These are phyloP conservation scores for Myochromella boudieri DNA, from an alignment of 768 basidiomycete genomes.

Conservation along the genomic window DNA sequence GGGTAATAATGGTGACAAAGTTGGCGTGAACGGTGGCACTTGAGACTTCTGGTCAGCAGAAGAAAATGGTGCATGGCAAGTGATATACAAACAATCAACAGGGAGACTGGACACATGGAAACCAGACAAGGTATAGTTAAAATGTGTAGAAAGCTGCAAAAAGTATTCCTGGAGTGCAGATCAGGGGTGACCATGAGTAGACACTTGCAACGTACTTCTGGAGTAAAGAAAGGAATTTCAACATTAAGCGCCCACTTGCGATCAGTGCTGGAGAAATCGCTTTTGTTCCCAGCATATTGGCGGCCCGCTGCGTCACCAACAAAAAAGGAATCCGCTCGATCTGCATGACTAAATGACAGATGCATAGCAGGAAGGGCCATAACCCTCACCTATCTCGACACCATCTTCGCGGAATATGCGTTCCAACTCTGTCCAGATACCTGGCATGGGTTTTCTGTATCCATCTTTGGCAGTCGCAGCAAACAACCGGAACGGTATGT, in stretches of 20 bases:
- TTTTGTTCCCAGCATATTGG: conserved; percentile 34
- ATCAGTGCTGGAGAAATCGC: conserved; percentile 82
- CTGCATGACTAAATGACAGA: conserved; percentile 38
- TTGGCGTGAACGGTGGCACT: conserved; percentile 54
- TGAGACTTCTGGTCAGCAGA: conserved; percentile 6
- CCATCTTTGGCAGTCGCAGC: conserved; percentile 75
- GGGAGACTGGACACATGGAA: conserved; percentile 59
- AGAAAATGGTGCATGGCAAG: not conserved
- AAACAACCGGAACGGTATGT: conserved; percentile 74
- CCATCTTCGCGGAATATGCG: conserved; percentile 56
- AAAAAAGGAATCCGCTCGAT: conserved; percentile 67
- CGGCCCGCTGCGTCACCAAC: conserved; percentile 93
- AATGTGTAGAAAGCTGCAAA: conserved; percentile 46
- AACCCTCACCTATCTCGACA: conserved; percentile 59
- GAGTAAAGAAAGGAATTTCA: conserved; percentile 74
- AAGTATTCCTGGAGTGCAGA: conserved; percentile 68
- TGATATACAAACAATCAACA: conserved; percentile 25
- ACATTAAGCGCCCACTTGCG: conserved; percentile 83
- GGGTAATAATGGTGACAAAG: conserved; percentile 50
- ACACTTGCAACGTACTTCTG: conserved; percentile 57
- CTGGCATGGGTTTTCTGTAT: conserved; percentile 84
- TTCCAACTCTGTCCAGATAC: conserved; percentile 80
- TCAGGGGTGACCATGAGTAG: not conserved
- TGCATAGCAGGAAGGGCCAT: not conserved
- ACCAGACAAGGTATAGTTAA: conserved; percentile 54